Evolutionary conservation across 192 early-diverging fungal species (phyloP), one percentile per base, ranked within the genome.

Genomic region (Mortierella claussenii): DNA sequence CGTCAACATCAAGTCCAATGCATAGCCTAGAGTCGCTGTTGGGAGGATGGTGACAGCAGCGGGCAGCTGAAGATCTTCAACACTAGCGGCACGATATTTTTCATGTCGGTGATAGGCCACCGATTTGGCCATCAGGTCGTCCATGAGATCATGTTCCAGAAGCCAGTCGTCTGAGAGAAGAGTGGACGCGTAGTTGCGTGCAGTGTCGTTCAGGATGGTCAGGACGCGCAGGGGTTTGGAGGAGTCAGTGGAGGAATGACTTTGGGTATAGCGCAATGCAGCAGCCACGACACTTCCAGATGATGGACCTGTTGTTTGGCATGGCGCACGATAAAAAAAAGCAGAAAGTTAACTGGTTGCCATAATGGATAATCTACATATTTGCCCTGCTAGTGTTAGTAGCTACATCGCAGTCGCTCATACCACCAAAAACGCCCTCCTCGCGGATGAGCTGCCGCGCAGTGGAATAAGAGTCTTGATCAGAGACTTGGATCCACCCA

Each of bases 11-110:
- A 93, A 62, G 40, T 89, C 88, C 21, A 93, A 50, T 6, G 94
- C 93, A 13, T 83, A 78, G 1, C 85, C 82, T 21, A 93, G 73
- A 2, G 86, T 65, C 37, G 87, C 80, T 28, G 64, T 75, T 26
- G 86, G 86, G 15, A 85, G 65, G 8, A 96, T 86, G 17, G 90
- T 86, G 1, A 94, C 86, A 1, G 94, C 93, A 0, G 89, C 90
- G 0, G 92, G 92, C 12, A 96, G 69, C 64, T 96, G 94, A 26
- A 95, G 76, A 55, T 96, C 94, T 63, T 96, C 94, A 8, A 95
- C 89, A 43, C 87, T 89, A 2, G 93, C 93, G 32, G 85, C 93
- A 4, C 94, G 86, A 64, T 90, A 94, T 65, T 92, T 87, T 21
- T 88, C 88, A 31, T 80, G 79, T 51, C 82, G 82, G 40, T 83